Conservation (phyloP, 495 filamentous ascomycete genomes). For the Cercophora samala region DNA sequence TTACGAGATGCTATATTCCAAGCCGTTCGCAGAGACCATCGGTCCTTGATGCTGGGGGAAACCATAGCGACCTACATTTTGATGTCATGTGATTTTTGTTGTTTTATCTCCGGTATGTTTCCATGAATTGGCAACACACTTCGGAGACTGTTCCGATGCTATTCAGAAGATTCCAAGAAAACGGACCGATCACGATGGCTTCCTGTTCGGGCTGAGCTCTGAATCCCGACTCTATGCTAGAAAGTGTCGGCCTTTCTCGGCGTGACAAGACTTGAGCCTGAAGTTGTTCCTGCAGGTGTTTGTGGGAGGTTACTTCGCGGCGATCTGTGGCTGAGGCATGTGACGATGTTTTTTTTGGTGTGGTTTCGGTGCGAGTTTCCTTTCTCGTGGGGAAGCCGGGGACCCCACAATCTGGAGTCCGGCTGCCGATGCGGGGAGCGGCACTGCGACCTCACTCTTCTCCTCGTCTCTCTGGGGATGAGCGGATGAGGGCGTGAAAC, state of each 20-base stretch:
- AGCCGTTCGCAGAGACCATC: conserved; percentile 77
- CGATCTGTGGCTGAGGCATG: conserved; percentile 5
- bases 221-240: not conserved
- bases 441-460: conserved; percentile 9
- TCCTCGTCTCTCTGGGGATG: not conserved
- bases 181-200: conserved; percentile 4
- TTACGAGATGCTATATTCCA: conserved; percentile 80
- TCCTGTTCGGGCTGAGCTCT: not conserved
- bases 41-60: conserved; percentile 80
- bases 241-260: conserved; percentile 7
- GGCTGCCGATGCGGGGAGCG: conserved; percentile 18
- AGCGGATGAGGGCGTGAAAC: conserved; percentile 1
- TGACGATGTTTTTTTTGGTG: not conserved
- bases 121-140: not conserved
- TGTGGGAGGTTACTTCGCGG: not conserved
- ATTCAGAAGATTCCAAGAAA: not conserved
- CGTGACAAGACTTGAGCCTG: conserved; percentile 3
- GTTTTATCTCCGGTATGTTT: not conserved
- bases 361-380: conserved; percentile 18
- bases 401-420: conserved; percentile 12
- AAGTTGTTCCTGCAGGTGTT: not conserved
- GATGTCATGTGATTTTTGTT: not conserved
- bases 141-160: not conserved
- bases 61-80: conserved; percentile 77
- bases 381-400: conserved; percentile 15